A percentile compares a stretch with the other conserved stretches of the same genome.
Conservation (phyloP, 495 filamentous ascomycete genomes). For the Lophiostoma macrostomum region DNA sequence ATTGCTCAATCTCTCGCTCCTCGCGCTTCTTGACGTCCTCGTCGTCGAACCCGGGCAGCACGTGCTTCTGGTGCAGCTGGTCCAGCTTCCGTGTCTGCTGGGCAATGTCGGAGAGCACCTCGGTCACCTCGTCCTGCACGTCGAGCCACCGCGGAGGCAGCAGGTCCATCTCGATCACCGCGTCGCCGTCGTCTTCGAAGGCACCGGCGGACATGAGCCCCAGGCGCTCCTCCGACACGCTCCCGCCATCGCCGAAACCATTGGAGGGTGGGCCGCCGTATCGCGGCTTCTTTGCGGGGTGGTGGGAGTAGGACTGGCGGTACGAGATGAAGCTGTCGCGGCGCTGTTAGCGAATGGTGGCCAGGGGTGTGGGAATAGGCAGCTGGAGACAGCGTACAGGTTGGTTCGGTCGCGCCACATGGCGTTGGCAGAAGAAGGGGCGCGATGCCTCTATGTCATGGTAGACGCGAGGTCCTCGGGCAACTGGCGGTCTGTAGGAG, state of each 20-base stretch:
- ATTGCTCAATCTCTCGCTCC: constrained; percentile 80
- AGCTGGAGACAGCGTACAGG: constrained; percentile 58
- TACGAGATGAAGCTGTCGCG: constrained; percentile 87
- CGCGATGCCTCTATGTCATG: constrained; percentile 27
- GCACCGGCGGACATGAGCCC: constrained; percentile 77
- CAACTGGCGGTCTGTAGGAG: background rate
- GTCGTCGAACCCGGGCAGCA: constrained; percentile 94
- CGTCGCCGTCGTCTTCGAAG: constrained; percentile 85
- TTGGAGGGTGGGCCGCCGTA: constrained; percentile 62
- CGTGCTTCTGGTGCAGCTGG: constrained; percentile 92
- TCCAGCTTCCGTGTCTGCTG: constrained; percentile 80
- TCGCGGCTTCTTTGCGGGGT: constrained; percentile 79
- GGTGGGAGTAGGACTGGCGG: constrained; percentile 95
- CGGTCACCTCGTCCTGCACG: constrained; percentile 87
- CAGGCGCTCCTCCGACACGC: constrained; percentile 72
- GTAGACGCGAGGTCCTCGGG: constrained; percentile 3
- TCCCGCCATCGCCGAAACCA: constrained; percentile 65
- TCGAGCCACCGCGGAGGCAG: constrained; percentile 95
- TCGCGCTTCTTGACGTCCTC: constrained; percentile 80
- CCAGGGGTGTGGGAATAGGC: constrained; percentile 1
- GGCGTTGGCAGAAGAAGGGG: constrained; percentile 41
- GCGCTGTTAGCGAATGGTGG: constrained; percentile 25
- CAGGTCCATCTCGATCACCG: constrained; percentile 97
- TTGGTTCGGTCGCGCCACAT: constrained; percentile 99
- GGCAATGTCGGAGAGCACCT: constrained; percentile 75